phyloP scores from a whole-genome alignment of 164 flowering plant species.

The Hamamelis virginiana region DNA sequence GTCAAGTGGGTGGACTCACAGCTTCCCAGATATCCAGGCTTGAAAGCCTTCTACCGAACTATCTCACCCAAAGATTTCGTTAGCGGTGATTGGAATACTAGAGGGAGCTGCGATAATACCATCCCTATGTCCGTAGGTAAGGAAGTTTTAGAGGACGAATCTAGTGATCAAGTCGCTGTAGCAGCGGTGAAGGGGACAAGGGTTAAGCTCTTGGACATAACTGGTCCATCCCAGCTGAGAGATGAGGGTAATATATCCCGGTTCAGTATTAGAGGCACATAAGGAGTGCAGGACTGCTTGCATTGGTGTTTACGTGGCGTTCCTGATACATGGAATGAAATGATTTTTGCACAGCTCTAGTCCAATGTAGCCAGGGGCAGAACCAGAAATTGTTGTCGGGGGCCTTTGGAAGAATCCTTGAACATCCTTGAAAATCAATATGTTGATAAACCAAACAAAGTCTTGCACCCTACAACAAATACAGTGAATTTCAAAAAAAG shows the following conservation, averaged over 20 bases:
- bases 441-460: no score
- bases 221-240: conserved; percentile 64
- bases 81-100: conserved; percentile 88
- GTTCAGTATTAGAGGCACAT: conserved; percentile 48
- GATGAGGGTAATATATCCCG: conserved; percentile 86
- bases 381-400: no score
- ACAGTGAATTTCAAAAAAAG: no score
- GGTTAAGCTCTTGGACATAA: conserved; percentile 70
- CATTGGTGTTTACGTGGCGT: conserved; percentile 92
- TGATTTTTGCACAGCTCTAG: conserved; percentile 59
- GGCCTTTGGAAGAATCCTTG: no score
- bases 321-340: conserved; percentile 86
- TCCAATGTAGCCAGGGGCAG: neutral
- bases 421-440: no score
- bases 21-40: conserved; percentile 52
- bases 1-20: conserved; percentile 65
- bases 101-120: conserved; percentile 81
- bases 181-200: conserved; percentile 60
- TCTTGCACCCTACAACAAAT: no score
- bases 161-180: conserved; percentile 50
- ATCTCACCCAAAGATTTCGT: conserved; percentile 82
- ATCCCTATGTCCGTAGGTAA: conserved; percentile 54
- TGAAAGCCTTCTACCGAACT: conserved; percentile 66
- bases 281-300: conserved; percentile 74
- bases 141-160: conserved; percentile 59